Percentiles rank a stretch among this genome's conserved stretches.
phyloP scores from a whole-genome alignment of 495 filamentous ascomycete genomes.

The Aspergillus egyptiacus region DNA sequence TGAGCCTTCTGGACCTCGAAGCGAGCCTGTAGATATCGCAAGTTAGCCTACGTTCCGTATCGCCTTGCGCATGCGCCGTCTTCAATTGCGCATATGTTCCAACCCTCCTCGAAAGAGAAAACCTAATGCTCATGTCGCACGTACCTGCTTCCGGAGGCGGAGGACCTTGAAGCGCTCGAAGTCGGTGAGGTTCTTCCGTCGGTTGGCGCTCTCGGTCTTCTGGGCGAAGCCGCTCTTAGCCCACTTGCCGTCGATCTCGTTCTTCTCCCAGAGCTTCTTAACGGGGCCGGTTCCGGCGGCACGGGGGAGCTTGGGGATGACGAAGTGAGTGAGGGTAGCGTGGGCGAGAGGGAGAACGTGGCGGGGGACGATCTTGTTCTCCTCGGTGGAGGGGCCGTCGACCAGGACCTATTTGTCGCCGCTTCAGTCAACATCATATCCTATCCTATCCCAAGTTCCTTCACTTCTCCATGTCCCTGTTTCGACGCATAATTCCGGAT shows the following conservation, averaged over 20 bases:
- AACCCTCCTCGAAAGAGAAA: background rate
- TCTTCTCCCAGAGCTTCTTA: conserved; percentile 77
- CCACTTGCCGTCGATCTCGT: conserved; percentile 87
- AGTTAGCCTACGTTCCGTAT: background rate
- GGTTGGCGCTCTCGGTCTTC: conserved; percentile 73
- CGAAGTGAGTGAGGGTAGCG: conserved; percentile 82
- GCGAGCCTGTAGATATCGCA: conserved; percentile 34
- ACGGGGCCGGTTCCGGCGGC: conserved; percentile 76
- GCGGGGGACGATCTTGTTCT: conserved; percentile 71
- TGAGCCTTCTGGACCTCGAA: conserved; percentile 93
- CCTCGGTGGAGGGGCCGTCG: conserved; percentile 80
- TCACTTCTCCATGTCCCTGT: background rate
- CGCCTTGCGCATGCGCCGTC: background rate
- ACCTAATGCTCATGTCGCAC: conserved; percentile 18
- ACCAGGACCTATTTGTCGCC: conserved; percentile 68
- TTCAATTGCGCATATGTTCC: background rate
- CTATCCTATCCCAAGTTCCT: conserved; percentile 1
- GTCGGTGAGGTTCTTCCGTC: conserved; percentile 86
- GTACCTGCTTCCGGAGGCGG: conserved; percentile 91
- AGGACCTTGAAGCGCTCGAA: conserved; percentile 99
- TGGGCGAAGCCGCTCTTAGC: conserved; percentile 81
- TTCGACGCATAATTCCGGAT: conserved; percentile 9
- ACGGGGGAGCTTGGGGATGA: conserved; percentile 82
- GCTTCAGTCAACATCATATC: conserved; percentile 33
- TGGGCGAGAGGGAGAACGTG: conserved; percentile 72